phyloP scores from a whole-genome alignment of 768 basidiomycete genomes.

The Kwoniella mangroviensis region DNA sequence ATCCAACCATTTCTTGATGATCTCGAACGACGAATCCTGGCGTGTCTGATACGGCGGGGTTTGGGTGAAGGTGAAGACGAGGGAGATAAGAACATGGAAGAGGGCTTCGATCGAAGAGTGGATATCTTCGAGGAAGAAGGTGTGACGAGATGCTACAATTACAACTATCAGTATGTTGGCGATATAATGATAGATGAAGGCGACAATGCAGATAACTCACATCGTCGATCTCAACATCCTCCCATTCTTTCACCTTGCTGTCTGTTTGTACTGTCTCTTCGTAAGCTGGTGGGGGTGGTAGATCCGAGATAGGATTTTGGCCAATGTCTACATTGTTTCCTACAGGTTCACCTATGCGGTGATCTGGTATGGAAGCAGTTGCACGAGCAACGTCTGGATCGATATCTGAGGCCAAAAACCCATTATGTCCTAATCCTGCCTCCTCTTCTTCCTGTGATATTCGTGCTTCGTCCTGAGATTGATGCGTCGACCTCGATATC shows the following conservation, averaged over 20 bases:
- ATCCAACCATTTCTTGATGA: not conserved
- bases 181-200: no score
- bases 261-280: conserved; percentile 18
- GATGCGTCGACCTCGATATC: no score
- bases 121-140: conserved; percentile 16
- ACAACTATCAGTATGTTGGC: not conserved
- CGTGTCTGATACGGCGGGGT: not conserved
- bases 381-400: no score
- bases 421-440: no score
- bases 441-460: no score
- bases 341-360: no score
- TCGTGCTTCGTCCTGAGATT: no score
- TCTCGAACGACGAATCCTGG: not conserved
- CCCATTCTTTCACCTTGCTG: conserved; percentile 16
- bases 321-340: no score
- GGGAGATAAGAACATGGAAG: not conserved
- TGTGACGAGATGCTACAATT: conserved; percentile 18
- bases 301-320: not conserved
- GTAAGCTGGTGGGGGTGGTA: conserved; percentile 31
- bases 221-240: conserved; percentile 13
- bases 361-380: no score
- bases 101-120: conserved; percentile 1
- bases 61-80: not conserved
- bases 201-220: not conserved
- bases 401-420: no score